Evolutionary conservation across 2,329 filamentous ascomycete species (phyloP), one percentile per base, ranked within the genome.

Genomic region (Ophiocordyceps polyrhachis-furcata): DNA sequence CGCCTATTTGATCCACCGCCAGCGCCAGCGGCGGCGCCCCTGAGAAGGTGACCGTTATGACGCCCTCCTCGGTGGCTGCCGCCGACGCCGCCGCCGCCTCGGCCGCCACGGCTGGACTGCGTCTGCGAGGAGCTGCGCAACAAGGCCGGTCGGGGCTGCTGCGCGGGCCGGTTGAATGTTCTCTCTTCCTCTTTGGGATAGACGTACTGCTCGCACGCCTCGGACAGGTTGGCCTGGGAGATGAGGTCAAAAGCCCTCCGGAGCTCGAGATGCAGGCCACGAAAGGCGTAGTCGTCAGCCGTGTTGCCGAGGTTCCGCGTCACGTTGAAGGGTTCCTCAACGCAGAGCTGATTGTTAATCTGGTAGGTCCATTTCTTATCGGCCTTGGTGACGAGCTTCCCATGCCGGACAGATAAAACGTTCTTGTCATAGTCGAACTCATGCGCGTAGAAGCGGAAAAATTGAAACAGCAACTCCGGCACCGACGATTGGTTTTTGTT

Each of bases 311-410:
- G 69, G 58, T 98, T 98, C 40, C 91, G 77, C 32, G 73, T 72
- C 4, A 73, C 81, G 55, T 94, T 98, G 69, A 98, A 98, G 0
- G 91, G 91, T 60, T 98, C 91, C 58, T 98, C 91, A 12, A 98
- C 85, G 58, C 89, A 95, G 29, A 98, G 71, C 49, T 83, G 78
- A 55, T 93, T 91, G 55, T 88, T 87, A 46, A 81, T 67, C 32
- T 75, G 70, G 43, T 83, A 70, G 55, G 88, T 77, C 91, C 91
- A 96, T 23, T 80, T 80, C 67, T 96, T 96, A 46, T 86, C 85
- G 49, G 76, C 72, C 59, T 94, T 89, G 9, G 80, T 79, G 46
- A 93, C 65, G 46, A 88, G 64, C 53, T 74, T 81, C 12, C 89
- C 91, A 53, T 83, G 73, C 20, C 88, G 79, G 43, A 98, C 81